Conservation (phyloP, 345 rosid species). For the Physaria fendleri region DNA sequence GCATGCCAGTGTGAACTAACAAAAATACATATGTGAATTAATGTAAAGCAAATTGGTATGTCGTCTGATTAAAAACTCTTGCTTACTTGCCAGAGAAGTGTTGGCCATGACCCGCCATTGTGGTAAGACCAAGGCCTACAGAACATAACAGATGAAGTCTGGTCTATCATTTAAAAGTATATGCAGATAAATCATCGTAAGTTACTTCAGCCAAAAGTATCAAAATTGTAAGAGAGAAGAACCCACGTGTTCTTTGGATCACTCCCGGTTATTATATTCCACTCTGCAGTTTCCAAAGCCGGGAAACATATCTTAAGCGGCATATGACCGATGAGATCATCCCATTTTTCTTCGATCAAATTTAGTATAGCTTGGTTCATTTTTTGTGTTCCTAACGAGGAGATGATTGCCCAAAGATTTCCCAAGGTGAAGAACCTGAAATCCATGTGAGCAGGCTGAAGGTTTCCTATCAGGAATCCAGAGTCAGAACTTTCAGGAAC, state of each 20-base stretch:
- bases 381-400: conserved; percentile 47
- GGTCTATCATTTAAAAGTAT: not conserved
- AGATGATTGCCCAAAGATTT: conserved; percentile 68
- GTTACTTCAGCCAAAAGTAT: not conserved
- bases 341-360: conserved; percentile 76
- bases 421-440: conserved; percentile 96
- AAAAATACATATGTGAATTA: not conserved
- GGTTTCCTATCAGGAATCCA: conserved; percentile 81
- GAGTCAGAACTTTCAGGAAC: conserved; percentile 71
- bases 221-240: not conserved
- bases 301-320: conserved; percentile 91
- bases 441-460: conserved; percentile 98
- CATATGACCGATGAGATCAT: conserved; percentile 74
- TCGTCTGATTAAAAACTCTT: not conserved
- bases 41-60: not conserved
- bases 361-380: conserved; percentile 65
- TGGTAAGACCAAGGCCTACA: conserved; percentile 97
- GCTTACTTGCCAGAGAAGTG: conserved; percentile 90
- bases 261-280: conserved; percentile 88
- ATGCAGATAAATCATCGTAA: not conserved
- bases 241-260: conserved; percentile 90
- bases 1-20: conserved; percentile 88
- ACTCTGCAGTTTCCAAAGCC: conserved; percentile 76
- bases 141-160: not conserved
- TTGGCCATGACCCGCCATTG: conserved; percentile 97